Base-by-base conservation (phyloP, 1,284 basidiomycete species). In the Trametes pubescens region DNA sequence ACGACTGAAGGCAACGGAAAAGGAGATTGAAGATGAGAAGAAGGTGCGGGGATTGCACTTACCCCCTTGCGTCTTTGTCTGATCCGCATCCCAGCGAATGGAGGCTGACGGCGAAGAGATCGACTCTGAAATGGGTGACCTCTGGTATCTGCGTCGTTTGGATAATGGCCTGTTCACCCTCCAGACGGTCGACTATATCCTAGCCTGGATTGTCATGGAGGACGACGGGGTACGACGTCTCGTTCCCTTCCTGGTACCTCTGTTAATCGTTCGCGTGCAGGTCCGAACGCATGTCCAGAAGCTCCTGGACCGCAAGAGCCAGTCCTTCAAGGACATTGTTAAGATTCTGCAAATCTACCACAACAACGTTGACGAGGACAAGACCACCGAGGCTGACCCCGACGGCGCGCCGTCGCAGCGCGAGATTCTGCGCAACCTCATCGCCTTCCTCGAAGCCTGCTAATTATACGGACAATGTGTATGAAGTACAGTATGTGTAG, bases 171-270 rank as follows among this genome's bases (percentile, higher is more conserved):
- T 98, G 38, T 96, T 93, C 74, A 92, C 91, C 1, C 77, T 99
- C 11, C 97, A 99, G 73, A 92, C 91, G 18, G 86, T 94, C 24
- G 97, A 99, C 77, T 98, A 96, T 67, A 90, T 98, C 55, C 78
- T 99, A 32, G 96, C 93, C 1, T 99, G 98, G 98, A 78, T 99
- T 32, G 86, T 88, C 62, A 98, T 99, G 95, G 98, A 99, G 79
- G 98, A 99, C 71, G 98, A 99, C 72, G 98, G 96, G 35, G 95
- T 96, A 79, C 65, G 92, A 75, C 37, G 34, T 65, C 37, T 43
- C 10, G n/a, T 46, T 10, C 35, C 5, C 22, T 21, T 7, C 52
- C 51, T 34, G 18, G 10, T 1, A 7, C 7, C n/a, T 6, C 40
- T 56, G 56, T 71, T 70, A 46, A 75, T 29, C 22, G 13, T 64